Conservation (phyloP, 2,329 filamentous ascomycete genomes). For the Verticillium dahliae region DNA sequence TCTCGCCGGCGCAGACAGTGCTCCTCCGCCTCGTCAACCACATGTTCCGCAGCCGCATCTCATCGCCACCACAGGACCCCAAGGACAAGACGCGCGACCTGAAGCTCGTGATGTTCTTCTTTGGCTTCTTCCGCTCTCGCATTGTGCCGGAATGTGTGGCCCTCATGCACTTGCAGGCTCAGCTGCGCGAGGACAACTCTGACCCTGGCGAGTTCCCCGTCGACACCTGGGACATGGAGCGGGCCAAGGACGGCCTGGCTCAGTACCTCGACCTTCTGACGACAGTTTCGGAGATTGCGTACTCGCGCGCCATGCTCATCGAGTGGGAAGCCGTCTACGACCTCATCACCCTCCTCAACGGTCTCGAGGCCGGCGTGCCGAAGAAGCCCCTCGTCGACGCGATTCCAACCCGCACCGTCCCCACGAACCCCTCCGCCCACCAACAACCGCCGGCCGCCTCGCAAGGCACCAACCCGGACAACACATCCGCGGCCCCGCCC, state of each 20-base stretch:
- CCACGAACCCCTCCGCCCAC: conserved; percentile 8
- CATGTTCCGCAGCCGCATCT: conserved; percentile 62
- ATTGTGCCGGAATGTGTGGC: conserved; percentile 92
- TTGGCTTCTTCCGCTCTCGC: conserved; percentile 84
- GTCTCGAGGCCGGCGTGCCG: conserved; percentile 80
- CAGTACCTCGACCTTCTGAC: conserved; percentile 93
- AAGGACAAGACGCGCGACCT: conserved; percentile 50
- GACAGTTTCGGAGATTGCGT: conserved; percentile 77
- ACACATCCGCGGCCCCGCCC: conserved; percentile 21
- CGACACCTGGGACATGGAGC: conserved; percentile 96
- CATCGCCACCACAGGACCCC: conserved; percentile 35
- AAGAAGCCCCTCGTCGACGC: conserved; percentile 63
- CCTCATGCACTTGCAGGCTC: conserved; percentile 87
- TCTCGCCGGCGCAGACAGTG: conserved; percentile 89
- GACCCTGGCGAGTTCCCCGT: conserved; percentile 85
- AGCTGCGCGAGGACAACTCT: conserved; percentile 71
- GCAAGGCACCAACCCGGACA: conserved; percentile 21
- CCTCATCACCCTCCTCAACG: conserved; percentile 77
- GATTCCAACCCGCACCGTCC: conserved; percentile 13
- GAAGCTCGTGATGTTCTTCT: conserved; percentile 77
- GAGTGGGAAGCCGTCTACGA: conserved; percentile 92
- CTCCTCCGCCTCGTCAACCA: conserved; percentile 86
- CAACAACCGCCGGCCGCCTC: conserved; percentile 19
- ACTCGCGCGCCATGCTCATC: conserved; percentile 77
- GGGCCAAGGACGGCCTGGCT: conserved; percentile 88